Percentiles rank a stretch among this genome's conserved stretches.
These are phyloP conservation scores for Vigna angularis DNA, from an alignment of 306 rosid species.

Conservation along the genomic window DNA sequence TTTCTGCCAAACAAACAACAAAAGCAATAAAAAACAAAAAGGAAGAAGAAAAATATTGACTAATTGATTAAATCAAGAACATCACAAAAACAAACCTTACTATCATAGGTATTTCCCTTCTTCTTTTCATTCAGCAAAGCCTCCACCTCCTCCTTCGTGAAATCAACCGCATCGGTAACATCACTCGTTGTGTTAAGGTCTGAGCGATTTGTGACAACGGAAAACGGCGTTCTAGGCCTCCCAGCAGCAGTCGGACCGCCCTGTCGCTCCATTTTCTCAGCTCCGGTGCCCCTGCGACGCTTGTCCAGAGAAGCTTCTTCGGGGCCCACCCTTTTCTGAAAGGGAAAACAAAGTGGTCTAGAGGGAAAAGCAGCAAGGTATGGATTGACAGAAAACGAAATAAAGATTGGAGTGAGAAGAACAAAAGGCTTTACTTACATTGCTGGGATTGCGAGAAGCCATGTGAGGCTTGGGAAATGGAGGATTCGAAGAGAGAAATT, in stretches of 20 bases:
- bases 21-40: background rate
- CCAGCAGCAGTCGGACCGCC: conserved; percentile 26
- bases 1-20: conserved; percentile 52
- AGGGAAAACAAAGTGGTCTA: background rate
- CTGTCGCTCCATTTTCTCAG: conserved; percentile 56
- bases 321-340: conserved; percentile 63
- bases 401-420: background rate
- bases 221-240: conserved; percentile 59
- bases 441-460: conserved; percentile 70
- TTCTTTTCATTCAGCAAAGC: conserved; percentile 72
- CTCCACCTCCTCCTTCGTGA: conserved; percentile 75
- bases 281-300: conserved; percentile 69
- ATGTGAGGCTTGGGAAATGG: conserved; percentile 43
- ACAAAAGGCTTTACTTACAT: background rate
- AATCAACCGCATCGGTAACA: conserved; percentile 60
- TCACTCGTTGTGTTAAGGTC: conserved; percentile 47
- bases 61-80: background rate
- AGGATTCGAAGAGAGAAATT: background rate
- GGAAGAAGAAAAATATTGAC: background rate
- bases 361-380: background rate
- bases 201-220: conserved; percentile 50
- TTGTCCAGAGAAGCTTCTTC: conserved; percentile 69
- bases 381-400: background rate
- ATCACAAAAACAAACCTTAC: conserved; percentile 57
- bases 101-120: conserved; percentile 64